Evolutionary conservation across 78 protist species (phyloP).

Genomic region (Pelomyxa schiedti): DNA sequence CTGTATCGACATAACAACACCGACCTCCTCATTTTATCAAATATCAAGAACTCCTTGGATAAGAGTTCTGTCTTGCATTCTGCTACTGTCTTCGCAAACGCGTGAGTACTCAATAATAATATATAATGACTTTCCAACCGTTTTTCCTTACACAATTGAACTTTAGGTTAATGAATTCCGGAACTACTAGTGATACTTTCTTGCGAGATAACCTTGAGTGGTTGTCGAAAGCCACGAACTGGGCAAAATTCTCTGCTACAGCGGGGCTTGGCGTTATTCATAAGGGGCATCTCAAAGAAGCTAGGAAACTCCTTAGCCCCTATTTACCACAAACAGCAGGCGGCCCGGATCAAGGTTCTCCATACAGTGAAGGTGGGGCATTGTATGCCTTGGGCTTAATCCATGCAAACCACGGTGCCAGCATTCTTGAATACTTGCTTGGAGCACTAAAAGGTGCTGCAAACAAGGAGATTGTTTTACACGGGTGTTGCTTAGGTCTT

Average conservation of each 20-base stretch:
- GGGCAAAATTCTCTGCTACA: conserved; percentile 89
- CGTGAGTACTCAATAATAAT: conserved; percentile 6
- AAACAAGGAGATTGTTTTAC: conserved; percentile 67
- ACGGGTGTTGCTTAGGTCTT: conserved; percentile 95
- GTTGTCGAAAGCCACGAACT: conserved; percentile 84
- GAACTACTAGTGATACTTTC: conserved; percentile 93
- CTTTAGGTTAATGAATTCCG: conserved; percentile 88
- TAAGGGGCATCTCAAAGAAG: conserved; percentile 32
- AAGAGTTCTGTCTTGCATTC: background rate
- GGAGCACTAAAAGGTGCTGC: conserved; percentile 6
- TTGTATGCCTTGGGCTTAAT: conserved; percentile 95
- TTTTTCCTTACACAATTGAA: conserved; percentile 64
- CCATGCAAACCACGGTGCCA: conserved; percentile 82
- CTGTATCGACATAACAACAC: background rate
- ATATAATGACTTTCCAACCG: conserved; percentile 33
- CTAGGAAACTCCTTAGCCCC: conserved; percentile 13
- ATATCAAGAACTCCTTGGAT: background rate
- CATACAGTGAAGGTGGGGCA: conserved; percentile 92
- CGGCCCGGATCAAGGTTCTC: conserved; percentile 40
- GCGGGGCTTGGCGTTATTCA: conserved; percentile 89
- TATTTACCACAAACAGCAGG: conserved; percentile 21
- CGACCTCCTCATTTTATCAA: background rate
- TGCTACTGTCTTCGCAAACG: background rate
- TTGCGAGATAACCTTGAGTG: conserved; percentile 90
- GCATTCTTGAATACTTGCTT: background rate